Base-by-base conservation (phyloP, 2,329 filamentous ascomycete species). In the Aspergillus floridensis region DNA sequence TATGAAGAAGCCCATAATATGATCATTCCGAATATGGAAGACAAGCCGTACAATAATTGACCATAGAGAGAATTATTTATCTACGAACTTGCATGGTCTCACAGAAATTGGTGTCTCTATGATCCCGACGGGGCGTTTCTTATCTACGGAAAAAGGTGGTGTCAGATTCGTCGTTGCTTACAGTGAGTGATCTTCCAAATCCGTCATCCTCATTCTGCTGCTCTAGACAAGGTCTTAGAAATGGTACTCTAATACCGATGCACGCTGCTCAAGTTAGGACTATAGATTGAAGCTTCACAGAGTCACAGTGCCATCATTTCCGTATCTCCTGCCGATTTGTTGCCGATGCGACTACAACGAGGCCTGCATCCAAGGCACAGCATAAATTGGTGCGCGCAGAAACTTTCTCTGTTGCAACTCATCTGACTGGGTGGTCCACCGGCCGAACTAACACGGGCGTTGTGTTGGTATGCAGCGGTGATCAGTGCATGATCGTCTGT, bases 11-110 rank as follows among this genome's bases (percentile, higher is more conserved):
- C 26, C 53, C 41, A 55, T 55, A 19, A 44, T 44, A 44, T 48
- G 41, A 22, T 35, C 53, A 14, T 46, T 48, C 53, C 53, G 46
- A 26, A 35, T 21, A 19, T 11, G 44, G 47, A 47, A 46, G 41
- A 55, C 22, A 41, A 31, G 41, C 24, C 19, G 29, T 29, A 14
- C 53, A 55, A 55, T 48, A 29, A 55, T 55, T 55, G 53, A 48
- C 16, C 31, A 32, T 46, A 44, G 24, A 55, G 44, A 35, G 21
- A 11, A 48, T 31, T 55, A 47, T 31, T 48, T 44, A 44, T 44
- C 16, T 16, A 44, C 38, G 14, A 19, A 44, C 6, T 19, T 16
- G 14, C 38, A 44, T 44, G 14, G 16, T 44, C 5, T 16, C 38
- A 44, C 38, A 10, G 38, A 5, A 44, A 10, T 16, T 19, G n/a